phyloP scores from a whole-genome alignment of 1,284 basidiomycete genomes.

The Rhodotorula sp. region DNA sequence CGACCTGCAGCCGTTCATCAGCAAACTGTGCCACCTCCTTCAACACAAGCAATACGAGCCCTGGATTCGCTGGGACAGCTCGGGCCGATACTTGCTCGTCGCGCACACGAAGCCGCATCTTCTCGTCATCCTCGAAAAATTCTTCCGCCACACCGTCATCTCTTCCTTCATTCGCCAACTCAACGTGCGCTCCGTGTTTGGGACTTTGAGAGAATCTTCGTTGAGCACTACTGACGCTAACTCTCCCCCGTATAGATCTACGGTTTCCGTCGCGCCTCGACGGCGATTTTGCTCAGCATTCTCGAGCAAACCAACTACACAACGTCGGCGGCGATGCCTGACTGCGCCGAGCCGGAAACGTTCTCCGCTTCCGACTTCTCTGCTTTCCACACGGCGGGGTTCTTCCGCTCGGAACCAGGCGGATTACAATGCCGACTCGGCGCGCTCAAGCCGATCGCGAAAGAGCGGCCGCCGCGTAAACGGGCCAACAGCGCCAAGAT shows the following conservation, averaged over 20 bases:
- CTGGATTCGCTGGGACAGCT: slow-evolving; percentile 26
- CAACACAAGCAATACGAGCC: slow-evolving; percentile 22
- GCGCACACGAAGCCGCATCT: slow-evolving; percentile 31
- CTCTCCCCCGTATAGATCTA: slow-evolving; percentile 20
- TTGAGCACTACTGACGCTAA: no score
- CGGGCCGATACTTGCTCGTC: slow-evolving; percentile 28
- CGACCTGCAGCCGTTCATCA: slow-evolving; percentile 27
- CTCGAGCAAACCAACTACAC: slow-evolving; percentile 21
- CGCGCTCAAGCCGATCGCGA: slow-evolving; percentile 27
- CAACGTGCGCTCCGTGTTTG: slow-evolving; percentile 15
- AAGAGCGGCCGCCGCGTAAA: slow-evolving; percentile 19
- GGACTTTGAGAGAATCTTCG: no score
- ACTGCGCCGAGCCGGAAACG: slow-evolving; percentile 1
- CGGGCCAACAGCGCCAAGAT: background rate
- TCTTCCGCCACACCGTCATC: slow-evolving; percentile 34
- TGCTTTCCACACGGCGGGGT: slow-evolving; percentile 21
- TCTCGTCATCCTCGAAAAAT: slow-evolving; percentile 31
- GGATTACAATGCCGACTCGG: slow-evolving; percentile 15
- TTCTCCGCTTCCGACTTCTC: slow-evolving; percentile 31
- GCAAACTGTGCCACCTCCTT: slow-evolving; percentile 31
- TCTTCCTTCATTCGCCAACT: slow-evolving; percentile 35
- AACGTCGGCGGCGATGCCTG: background rate
- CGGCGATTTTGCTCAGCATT: slow-evolving; percentile 22
- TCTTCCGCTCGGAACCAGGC: slow-evolving; percentile 12
- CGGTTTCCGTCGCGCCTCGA: slow-evolving; percentile 37